These are phyloP conservation scores for Aspergillus tanneri DNA, from an alignment of 2,329 filamentous ascomycete genomes.

Conservation along the genomic window DNA sequence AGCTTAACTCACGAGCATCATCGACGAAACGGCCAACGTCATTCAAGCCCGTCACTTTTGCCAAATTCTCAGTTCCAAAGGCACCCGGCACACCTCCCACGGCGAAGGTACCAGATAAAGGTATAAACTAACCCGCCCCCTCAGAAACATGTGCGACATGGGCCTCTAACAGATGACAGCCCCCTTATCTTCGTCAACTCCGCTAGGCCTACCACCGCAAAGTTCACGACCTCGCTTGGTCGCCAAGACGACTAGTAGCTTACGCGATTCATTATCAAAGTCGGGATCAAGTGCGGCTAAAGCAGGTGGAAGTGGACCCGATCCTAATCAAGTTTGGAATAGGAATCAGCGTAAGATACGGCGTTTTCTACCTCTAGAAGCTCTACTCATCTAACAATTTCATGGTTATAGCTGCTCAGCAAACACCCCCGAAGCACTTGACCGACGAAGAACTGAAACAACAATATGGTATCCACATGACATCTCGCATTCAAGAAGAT, in stretches of 20 bases:
- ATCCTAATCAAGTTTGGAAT: conserved; percentile 69
- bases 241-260: conserved; percentile 59
- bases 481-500: conserved; percentile 63
- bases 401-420: conserved; percentile 47
- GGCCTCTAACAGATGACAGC: conserved; percentile 23
- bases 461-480: conserved; percentile 67
- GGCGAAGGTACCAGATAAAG: conserved; percentile 56
- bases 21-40: conserved; percentile 61
- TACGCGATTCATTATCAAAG: conserved; percentile 53
- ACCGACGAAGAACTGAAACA: conserved; percentile 68
- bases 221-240: conserved; percentile 60
- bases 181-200: conserved; percentile 39
- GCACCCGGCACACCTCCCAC: conserved; percentile 54
- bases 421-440: conserved; percentile 61
- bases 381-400: not conserved
- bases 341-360: conserved; percentile 59
- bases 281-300: conserved; percentile 46
- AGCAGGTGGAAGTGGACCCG: conserved; percentile 54
- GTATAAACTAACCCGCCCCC: conserved; percentile 32
- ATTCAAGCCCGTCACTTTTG: conserved; percentile 66
- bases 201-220: conserved; percentile 42
- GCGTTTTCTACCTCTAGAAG: not conserved
- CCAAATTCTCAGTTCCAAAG: conserved; percentile 65
- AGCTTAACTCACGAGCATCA: conserved; percentile 46
- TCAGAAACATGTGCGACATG: not conserved